These are phyloP conservation scores for Mucor lusitanicus DNA, from an alignment of 371 early-diverging fungal genomes.

Conservation along the genomic window DNA sequence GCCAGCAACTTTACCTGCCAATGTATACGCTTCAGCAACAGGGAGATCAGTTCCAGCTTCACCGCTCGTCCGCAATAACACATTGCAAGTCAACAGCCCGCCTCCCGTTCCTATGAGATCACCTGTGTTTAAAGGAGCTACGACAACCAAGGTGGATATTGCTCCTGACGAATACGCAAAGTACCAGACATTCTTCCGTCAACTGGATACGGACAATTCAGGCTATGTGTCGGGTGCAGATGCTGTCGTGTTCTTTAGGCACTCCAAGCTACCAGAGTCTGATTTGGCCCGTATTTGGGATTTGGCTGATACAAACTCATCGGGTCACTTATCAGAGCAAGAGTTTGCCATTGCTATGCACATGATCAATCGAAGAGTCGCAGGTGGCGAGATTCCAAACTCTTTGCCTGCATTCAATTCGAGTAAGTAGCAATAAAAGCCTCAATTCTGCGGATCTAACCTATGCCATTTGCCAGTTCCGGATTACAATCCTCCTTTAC, in stretches of 20 bases:
- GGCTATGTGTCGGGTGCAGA: slow-evolving; percentile 57
- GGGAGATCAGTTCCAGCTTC: slow-evolving; percentile 40
- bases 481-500: slow-evolving; percentile 5
- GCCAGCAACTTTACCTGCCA: slow-evolving; percentile 61
- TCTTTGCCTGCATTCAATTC: slow-evolving; percentile 17
- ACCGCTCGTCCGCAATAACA: slow-evolving; percentile 28
- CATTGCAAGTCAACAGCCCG: slow-evolving; percentile 18
- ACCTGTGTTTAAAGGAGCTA: slow-evolving; percentile 19
- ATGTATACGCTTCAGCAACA: slow-evolving; percentile 60
- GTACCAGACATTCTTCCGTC: slow-evolving; percentile 34
- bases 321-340: slow-evolving; percentile 46
- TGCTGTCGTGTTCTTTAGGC: slow-evolving; percentile 74
- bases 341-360: slow-evolving; percentile 68
- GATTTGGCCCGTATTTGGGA: slow-evolving; percentile 78
- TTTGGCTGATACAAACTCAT: slow-evolving; percentile 51
- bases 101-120: slow-evolving; percentile 16
- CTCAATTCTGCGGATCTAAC: not conserved
- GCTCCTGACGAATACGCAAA: slow-evolving; percentile 31
- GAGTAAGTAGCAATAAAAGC: not conserved
- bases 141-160: slow-evolving; percentile 17
- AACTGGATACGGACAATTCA: slow-evolving; percentile 30
- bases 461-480: not conserved
- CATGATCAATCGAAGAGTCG: slow-evolving; percentile 57
- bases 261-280: slow-evolving; percentile 69
- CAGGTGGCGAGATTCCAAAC: slow-evolving; percentile 45